These are phyloP conservation scores for Dactylellina cionopaga DNA, from an alignment of 2,329 filamentous ascomycete genomes.

Conservation along the genomic window DNA sequence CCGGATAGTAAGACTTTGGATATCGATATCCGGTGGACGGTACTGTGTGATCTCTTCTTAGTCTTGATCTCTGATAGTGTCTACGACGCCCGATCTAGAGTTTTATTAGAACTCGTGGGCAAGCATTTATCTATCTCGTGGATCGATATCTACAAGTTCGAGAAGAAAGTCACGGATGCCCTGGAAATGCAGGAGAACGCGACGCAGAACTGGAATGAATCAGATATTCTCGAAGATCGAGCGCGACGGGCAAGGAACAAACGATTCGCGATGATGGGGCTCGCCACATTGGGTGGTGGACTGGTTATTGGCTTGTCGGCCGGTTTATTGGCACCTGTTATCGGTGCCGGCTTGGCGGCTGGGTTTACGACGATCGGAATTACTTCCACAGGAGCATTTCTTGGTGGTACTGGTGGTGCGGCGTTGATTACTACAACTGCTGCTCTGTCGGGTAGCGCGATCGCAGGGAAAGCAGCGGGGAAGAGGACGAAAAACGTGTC, in stretches of 20 bases:
- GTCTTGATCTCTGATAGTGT: conserved; percentile 94
- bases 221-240: conserved; percentile 87
- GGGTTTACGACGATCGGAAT: conserved; percentile 96
- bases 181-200: conserved; percentile 90
- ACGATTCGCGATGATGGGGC: conserved; percentile 86
- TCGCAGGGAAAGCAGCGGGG: conserved; percentile 85
- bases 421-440: conserved; percentile 92
- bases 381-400: conserved; percentile 84
- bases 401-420: conserved; percentile 90
- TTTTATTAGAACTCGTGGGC: conserved; percentile 83
- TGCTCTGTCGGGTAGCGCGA: conserved; percentile 84
- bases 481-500: conserved; percentile 89
- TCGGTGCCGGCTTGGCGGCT: conserved; percentile 86
- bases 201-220: conserved; percentile 97
- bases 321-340: conserved; percentile 79
- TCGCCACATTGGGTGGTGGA: conserved; percentile 87
- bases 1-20: conserved; percentile 85
- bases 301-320: conserved; percentile 83
- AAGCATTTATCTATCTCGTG: conserved; percentile 81
- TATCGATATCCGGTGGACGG: conserved; percentile 95
- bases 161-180: conserved; percentile 95
- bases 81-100: conserved; percentile 88
- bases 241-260: conserved; percentile 82
- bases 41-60: conserved; percentile 93
- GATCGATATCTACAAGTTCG: conserved; percentile 94